Base-by-base conservation (phyloP, 169 alveolate genomes). In the Condylostoma magnum region DNA sequence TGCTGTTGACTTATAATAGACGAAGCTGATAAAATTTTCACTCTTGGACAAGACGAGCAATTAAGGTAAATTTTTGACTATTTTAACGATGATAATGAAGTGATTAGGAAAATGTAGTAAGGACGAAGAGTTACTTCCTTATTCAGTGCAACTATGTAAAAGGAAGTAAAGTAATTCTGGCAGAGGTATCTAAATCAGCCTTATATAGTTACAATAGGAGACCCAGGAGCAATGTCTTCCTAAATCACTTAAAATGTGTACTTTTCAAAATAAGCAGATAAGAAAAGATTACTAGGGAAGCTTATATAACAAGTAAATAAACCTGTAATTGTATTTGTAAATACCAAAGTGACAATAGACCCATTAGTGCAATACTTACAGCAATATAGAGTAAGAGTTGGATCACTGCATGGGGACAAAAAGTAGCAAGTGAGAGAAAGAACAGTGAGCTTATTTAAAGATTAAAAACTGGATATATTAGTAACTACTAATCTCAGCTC, bases 401-500 rank as follows among this genome's bases (percentile, higher is more conserved):
- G 48, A n/a, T 91, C 98, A 63, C 92, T 96, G 15, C 99, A 98
- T 78, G 99, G 99, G 6, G 99, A 97, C 86, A 96, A 95, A 92
- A 92, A 93, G 73, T 97, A 97, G 85, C 93, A 93, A 55, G 96
- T 96, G 67, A 83, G 99, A 67, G 89, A 85, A 50, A 83, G 91
- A 10, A 83, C 82, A 34, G 56, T 87, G 50, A 77, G 82, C 28
- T 82, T 80, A n/a, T 89, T 89, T 63, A 87, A 82, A 65, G 44
- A 72, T 37, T 90, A 92, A 30, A 66, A 76, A 25, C 47, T 76
- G n/a, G 69, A 73, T 68, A 81, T 87, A 34, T 69, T 91, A 56
- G 86, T 91, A 4, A 93, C 96, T 18, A 87, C 96, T 22, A 94
- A 91, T 82, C 93, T 91, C 1, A 94, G 93, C 1, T 72, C 93